Evolutionary conservation across 2,329 filamentous ascomycete genomes (phyloP), one percentile per base, ranked within the genome.

Genomic region (Ophiostoma fasciatum): DNA sequence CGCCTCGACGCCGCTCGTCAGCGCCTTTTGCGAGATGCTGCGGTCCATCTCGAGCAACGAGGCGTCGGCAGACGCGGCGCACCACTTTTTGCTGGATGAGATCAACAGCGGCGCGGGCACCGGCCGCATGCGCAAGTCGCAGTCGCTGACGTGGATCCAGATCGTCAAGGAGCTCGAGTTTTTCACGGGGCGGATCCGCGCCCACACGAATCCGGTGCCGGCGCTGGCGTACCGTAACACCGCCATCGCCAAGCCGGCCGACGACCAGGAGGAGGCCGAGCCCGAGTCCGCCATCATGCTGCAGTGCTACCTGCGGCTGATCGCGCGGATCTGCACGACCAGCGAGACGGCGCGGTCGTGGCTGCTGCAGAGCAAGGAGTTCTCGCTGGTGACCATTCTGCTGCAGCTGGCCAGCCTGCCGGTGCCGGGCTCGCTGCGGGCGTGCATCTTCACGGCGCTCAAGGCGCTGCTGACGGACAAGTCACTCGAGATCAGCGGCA

Each of bases 211-310:
- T 38, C 55, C 64, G 5, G 56, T 66, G 35, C 76, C 73, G 42
- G 53, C 59, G 14, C 57, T 68, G 12, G 53, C 66, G 13, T 69
- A 71, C 48, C 67, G 75, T 42, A 55, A 67, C 36, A n/a, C n/a
- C n/a, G n/a, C n/a, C n/a, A n/a, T n/a, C n/a, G 67, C 69, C 31
- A 78, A 82, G 52, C 62, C 71, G 31, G 62, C 71, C 29, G 63
- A 63, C 14, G 76, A 80, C 30, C 69, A 79, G 41, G 75, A 83
- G 41, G 85, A 93, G 52, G 66, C 69, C 20, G 88, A 94, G 51
- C 82, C 85, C 4, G 92, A 98, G 55, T 92, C 83, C 28, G 78
- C 80, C n/a, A 82, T 94, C 58, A 94, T 98, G 83, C 66, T 98
- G 20, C 85, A 94, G 51, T 88, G 84, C 47, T 96, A 96, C 53